Base-by-base conservation (phyloP, 345 rosid genomes). In the Rhizophora apiculata region DNA sequence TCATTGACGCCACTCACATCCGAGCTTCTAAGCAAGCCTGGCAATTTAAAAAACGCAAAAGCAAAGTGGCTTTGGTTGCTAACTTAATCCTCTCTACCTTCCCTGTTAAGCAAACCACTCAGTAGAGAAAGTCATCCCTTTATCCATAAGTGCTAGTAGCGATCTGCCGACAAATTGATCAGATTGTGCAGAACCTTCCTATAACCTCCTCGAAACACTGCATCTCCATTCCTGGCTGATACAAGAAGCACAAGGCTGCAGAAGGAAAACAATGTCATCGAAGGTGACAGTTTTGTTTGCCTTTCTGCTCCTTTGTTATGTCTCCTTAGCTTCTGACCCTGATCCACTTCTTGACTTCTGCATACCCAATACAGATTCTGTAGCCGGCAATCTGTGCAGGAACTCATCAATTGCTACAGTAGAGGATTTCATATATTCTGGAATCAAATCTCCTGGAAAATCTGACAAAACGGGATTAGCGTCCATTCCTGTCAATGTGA, bases 301-400 rank as follows among this genome's bases (percentile, higher is more conserved):
- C 20, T 9, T 74, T 18, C 64, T 82, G 58, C 62, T 86, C 49
- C 64, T 72, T 21, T 64, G 53, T 62, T 60, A 66, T 62, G 73
- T 66, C 71, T 73, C 68, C 39, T 68, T 81, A 48, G 87, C 86
- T 71, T 87, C 96, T 8, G 96, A 90, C 73, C 90, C 96, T 1
- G 98, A 93, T 78, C 93, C 93, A 0, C 68, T 89, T 71, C 85
- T 67, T 37, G 96, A 93, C 87, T 90, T 85, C 73, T 93, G 96
- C 76, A 73, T 90, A 70, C 79, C 83, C 66, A 48, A 68, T 53
- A 54, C 68, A 20, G 72, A 69, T 52, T 68, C 67, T 37, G 67
- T 75, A 39, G 27, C 71, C 15, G 39, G 29, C 39, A 24, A 61
- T 64, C 81, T 62, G 5, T 86, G 98, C 89, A 93, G 86, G 77